phyloP scores from a whole-genome alignment of 306 rosid genomes.

The Prunus armeniaca region DNA sequence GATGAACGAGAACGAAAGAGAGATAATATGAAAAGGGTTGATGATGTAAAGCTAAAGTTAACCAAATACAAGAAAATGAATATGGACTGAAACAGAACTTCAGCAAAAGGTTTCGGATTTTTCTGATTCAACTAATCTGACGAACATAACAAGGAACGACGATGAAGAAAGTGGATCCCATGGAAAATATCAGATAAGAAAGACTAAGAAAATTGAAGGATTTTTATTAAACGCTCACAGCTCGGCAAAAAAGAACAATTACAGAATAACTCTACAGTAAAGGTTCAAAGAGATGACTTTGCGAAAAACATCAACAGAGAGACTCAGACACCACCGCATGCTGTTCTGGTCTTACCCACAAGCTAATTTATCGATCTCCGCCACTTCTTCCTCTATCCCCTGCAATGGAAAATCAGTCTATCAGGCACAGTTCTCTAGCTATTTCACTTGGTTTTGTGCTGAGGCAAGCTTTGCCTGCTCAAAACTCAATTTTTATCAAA shows the following conservation, averaged over 20 bases:
- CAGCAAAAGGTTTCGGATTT: not conserved
- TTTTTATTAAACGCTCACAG: not conserved
- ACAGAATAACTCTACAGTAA: constrained; percentile 96
- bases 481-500: not conserved
- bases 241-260: constrained; percentile 21
- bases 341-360: constrained; percentile 63
- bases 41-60: not conserved
- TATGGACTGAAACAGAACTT: not conserved
- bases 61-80: constrained; percentile 6
- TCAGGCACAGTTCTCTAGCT: not conserved
- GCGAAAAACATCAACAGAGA: constrained; percentile 76
- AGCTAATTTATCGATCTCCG: constrained; percentile 21
- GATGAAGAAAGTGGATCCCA: constrained; percentile 86
- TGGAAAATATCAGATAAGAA: constrained; percentile 26
- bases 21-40: not conserved
- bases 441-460: not conserved
- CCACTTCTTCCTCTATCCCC: constrained; percentile 26
- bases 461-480: not conserved
- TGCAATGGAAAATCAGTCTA: constrained; percentile 20
- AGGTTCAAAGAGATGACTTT: constrained; percentile 79
- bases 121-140: constrained; percentile 76
- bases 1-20: not conserved
- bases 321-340: constrained; percentile 91
- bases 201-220: not conserved
- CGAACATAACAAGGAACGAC: constrained; percentile 94